A percentile compares a stretch with the other conserved stretches of the same genome.
Conservation (phyloP, 2,329 filamentous ascomycete species). For the Ilyonectria sp. region DNA sequence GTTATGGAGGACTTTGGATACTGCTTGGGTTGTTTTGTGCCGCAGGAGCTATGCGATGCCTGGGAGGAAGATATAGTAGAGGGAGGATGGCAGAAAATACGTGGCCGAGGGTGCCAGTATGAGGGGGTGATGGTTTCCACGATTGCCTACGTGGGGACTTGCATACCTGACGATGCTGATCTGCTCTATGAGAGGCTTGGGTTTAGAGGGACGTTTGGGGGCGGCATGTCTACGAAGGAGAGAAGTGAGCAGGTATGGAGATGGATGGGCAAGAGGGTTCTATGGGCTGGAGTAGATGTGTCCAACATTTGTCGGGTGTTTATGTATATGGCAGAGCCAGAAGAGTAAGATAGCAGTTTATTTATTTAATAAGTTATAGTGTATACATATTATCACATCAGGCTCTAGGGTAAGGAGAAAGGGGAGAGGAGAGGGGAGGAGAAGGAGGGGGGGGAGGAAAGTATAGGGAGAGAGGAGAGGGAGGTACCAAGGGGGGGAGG, state of each 20-base stretch:
- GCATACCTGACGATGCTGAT: not conserved
- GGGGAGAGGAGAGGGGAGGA: too few species aligned
- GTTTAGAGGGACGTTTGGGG: not conserved
- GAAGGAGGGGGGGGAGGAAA: too few species aligned
- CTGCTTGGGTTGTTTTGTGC: not conserved
- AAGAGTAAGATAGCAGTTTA: not conserved
- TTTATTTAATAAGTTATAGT: not conserved
- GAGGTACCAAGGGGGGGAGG: too few species aligned
- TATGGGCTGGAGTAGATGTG: not conserved
- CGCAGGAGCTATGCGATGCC: slow-evolving; percentile 1
- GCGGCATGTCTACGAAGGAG: not conserved
- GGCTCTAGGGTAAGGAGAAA: too few species aligned
- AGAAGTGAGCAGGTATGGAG: slow-evolving; percentile 1
- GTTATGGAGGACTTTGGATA: not conserved
- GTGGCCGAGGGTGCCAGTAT: not conserved
- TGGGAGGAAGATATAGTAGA: slow-evolving; percentile 7
- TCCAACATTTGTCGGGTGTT: not conserved
- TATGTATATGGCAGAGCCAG: not conserved
- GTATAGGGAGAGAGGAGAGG: too few species aligned
- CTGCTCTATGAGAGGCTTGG: not conserved
- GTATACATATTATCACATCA: too few species aligned
- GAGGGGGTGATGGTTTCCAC: not conserved
- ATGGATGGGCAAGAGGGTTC: not conserved
- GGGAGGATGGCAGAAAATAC: not conserved
- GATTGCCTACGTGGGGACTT: not conserved